phyloP scores from a whole-genome alignment of 768 basidiomycete genomes.

The Termitomyces sp. region DNA sequence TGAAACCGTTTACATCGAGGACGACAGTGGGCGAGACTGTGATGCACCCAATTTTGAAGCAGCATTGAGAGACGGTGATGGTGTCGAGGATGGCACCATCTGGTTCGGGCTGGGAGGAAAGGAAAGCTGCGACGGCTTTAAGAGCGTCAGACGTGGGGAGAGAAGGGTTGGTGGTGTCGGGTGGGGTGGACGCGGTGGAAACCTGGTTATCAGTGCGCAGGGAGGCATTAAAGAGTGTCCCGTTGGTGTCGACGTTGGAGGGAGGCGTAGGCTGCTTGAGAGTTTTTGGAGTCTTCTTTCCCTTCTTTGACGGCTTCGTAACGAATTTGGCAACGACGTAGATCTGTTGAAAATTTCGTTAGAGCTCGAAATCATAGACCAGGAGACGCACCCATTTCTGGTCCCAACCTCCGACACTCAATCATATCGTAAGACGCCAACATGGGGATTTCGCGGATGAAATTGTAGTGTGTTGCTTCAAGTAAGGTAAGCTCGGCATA shows the following conservation, averaged over 20 bases:
- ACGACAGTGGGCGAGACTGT: conserved; percentile 70
- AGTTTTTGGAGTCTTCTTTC: conserved; percentile 16
- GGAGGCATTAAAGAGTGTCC: conserved; percentile 23
- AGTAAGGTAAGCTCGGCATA: background rate
- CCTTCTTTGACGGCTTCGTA: conserved; percentile 44
- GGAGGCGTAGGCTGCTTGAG: conserved; percentile 12
- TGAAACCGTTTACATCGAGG: conserved; percentile 60
- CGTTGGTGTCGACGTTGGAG: conserved; percentile 6
- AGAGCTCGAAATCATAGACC: background rate
- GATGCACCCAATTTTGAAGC: conserved; percentile 71
- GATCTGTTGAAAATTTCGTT: conserved; percentile 36
- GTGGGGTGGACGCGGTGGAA: conserved; percentile 19
- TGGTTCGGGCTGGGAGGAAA: conserved; percentile 36
- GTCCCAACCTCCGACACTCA: conserved; percentile 64
- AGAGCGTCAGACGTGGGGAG: conserved; percentile 28
- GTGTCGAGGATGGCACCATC: conserved; percentile 65
- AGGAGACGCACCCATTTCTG: conserved; percentile 60
- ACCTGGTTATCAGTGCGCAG: conserved; percentile 36
- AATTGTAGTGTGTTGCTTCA: conserved; percentile 64
- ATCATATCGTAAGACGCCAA: conserved; percentile 60
- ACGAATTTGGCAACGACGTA: conserved; percentile 66
- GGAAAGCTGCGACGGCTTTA: conserved; percentile 31
- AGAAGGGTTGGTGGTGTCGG: conserved; percentile 19
- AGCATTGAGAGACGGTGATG: conserved; percentile 58
- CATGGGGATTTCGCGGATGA: conserved; percentile 70